Evolutionary conservation across 139 green algal genomes (phyloP), one percentile per base, ranked within the genome.

Genomic region (Chlorella sorokiniana): DNA sequence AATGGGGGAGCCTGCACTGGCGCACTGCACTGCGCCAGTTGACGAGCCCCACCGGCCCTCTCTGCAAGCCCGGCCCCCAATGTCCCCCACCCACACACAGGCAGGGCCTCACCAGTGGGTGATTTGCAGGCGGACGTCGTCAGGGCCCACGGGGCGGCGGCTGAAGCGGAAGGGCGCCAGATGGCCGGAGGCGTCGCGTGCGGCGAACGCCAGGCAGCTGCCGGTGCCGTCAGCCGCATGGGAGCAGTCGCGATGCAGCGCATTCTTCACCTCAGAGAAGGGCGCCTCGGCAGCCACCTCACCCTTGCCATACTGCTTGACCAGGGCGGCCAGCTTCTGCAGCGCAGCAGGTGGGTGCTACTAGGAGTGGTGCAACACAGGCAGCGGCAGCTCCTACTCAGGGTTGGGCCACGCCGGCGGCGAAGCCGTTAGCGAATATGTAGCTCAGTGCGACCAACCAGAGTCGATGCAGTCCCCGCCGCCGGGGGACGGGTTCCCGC

Each of bases 71-170:
- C n/a, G n/a, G n/a, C n/a, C n/a, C n/a, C n/a, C n/a, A n/a, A n/a
- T n/a, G n/a, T n/a, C n/a, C n/a, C n/a, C n/a, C n/a, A n/a, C n/a
- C n/a, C n/a, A n/a, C n/a, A n/a, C n/a, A n/a, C n/a, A n/a, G n/a
- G n/a, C n/a, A n/a, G n/a, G 5, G 27, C 27, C 69, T 54, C 37
- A 73, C 33, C 48, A 56, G 71, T 78, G 78, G 1, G 86, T 87
- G 65, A 95, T 91, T 76, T 94, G 86, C 37, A 96, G 88, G 65
- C 79, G 54, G 11, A 96, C 79, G 51, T 95, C 90, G 5, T 86
- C 61, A 27, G 85, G 45, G 2, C 86, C 81, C 29, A 91, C 56
- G 11, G 71, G 61, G 41, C 16, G 42, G 61, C 59, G 69, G 33
- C 41, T 31, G 25, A 65, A 64, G 48, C 68, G 61, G 44, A 63